Base-by-base conservation (phyloP, 106 monocot genomes). In the Posidonia australis region DNA sequence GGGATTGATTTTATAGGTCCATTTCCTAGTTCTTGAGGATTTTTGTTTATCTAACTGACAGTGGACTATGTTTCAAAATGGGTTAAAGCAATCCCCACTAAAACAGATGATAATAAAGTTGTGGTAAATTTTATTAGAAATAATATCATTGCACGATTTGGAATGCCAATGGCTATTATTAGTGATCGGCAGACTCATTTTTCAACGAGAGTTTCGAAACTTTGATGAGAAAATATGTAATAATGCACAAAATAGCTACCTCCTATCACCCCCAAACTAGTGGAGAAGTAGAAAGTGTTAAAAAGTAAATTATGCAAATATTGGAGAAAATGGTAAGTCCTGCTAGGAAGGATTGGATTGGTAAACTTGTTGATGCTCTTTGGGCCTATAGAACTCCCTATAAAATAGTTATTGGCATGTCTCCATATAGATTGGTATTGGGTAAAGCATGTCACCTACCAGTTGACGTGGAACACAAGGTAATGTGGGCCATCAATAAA, bases 331-430 rank as follows among this genome's bases (percentile, higher is more conserved):
- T 51, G 0, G 49, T 51, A 10, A 66, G 28, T 1, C 19, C 66
- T 29, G 27, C 26, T 30, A 51, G 48, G 17, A 66, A 7, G 16
- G 29, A 51, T 31, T 26, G 48, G 27, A 12, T 14, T 1, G 16
- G 5, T 0, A 49, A 52, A 51, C 29, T 66, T 17, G 30, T 25
- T 28, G 66, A 66, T 66, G 66, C 49, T 49, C 30, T 66, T 14
- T 66, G 28, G 51, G 29, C 66, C 26, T 66, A 46, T 46, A 26
- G 51, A 27, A 66, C 51, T 10, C 10, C 63, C 0, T 46, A n/a
- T n/a, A n/a, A n/a, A n/a, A n/a, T n/a, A n/a, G n/a, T n/a, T n/a
- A 10, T 46, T 12, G 16, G 46, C 13, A 46, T 46, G 46, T 46
- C 46, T 0, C 46, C 46, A 5, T 46, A 12, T 12, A 5, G 46